A percentile compares a stretch with the other conserved stretches of the same genome.
phyloP scores from a whole-genome alignment of 768 basidiomycete genomes.

The Kwoniella pini region DNA sequence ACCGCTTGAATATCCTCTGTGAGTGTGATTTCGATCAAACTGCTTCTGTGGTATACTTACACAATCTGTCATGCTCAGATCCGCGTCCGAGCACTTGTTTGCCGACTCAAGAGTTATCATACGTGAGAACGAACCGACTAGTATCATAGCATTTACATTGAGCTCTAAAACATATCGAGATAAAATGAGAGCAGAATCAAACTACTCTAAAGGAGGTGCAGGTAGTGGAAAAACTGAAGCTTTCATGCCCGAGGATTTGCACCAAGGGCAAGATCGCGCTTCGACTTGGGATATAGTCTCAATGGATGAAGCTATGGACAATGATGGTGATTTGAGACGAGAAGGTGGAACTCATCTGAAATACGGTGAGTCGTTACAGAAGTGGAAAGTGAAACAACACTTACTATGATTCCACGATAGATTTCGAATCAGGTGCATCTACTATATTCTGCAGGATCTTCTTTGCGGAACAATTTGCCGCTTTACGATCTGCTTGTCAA shows the following conservation, averaged over 20 bases:
- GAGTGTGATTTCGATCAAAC: no score
- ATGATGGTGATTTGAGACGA: conserved; percentile 38
- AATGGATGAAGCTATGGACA: conserved; percentile 61
- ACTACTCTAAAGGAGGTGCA: conserved; percentile 15
- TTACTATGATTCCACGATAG: no score
- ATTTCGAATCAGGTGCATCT: conserved; percentile 84
- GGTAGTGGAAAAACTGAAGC: conserved; percentile 70
- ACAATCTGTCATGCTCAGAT: conserved; percentile 24
- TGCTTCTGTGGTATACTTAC: no score
- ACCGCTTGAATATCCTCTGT: conserved; percentile 61
- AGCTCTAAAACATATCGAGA: conserved; percentile 56
- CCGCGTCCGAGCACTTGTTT: conserved; percentile 76
- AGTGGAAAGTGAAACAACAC: no score
- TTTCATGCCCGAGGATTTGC: conserved; percentile 88
- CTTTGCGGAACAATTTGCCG: conserved; percentile 96
- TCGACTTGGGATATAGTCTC: conserved; percentile 94
- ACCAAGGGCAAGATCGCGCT: conserved; percentile 70
- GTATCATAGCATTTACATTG: conserved; percentile 91
- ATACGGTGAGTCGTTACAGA: conserved; percentile 52
- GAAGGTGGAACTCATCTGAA: conserved; percentile 53
- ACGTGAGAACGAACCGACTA: conserved; percentile 93
- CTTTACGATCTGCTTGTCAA: conserved; percentile 84
- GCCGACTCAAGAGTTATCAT: conserved; percentile 92
- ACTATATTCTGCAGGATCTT: conserved; percentile 92
- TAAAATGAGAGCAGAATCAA: conserved; percentile 40